Evolutionary conservation across 768 basidiomycete genomes (phyloP), one percentile per base, ranked within the genome.

Genomic region (Cubamyces lactineus): DNA sequence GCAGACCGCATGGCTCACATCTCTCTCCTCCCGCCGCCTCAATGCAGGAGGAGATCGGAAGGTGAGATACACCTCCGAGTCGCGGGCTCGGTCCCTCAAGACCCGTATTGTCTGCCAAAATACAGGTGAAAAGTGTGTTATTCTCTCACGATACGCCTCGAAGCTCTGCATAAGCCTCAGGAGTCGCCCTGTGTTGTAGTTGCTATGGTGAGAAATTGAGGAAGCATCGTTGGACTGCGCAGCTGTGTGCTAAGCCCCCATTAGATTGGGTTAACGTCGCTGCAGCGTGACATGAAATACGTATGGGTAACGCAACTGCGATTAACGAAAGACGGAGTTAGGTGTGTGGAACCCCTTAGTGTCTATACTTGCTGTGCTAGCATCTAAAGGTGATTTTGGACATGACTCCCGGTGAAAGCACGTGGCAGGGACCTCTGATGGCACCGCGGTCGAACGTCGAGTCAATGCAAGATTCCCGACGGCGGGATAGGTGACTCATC

Each of bases 331-430:
- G 34, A 52, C 43, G 43, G 48, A 55, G 42, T 51, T 60, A 50
- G 41, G 52, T 64, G 53, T 52, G 57, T 59, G 57, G 24, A 56
- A 5, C 24, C 17, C 43, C 19, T 55, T 38, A 6, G 26, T 47
- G 24, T 16, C 21, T 45, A 7, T 21, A 47, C 39, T 59, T 38
- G 48, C 53, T 23, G 28, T 45, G 47, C 50, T 56, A 43, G 39
- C 42, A 59, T 39, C n/a, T 47, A 13, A 15, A 46, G 45, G 38
- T 54, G 17, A 56, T 52, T 9, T 52, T 60, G 23, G 53, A 58
- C 63, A 55, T 64, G 62, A 63, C 62, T 63, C 63, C 53, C 42
- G 15, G 24, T 24, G 11, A 28, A 51, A 49, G 58, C 63, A 64
- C 63, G 63, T 64, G 63, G 57, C 50, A 42, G 41, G 16, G 28